Evolutionary conservation across 805 yeast species (phyloP), one percentile per base, ranked within the genome.

Genomic region (Sugiyamaella smithiae): DNA sequence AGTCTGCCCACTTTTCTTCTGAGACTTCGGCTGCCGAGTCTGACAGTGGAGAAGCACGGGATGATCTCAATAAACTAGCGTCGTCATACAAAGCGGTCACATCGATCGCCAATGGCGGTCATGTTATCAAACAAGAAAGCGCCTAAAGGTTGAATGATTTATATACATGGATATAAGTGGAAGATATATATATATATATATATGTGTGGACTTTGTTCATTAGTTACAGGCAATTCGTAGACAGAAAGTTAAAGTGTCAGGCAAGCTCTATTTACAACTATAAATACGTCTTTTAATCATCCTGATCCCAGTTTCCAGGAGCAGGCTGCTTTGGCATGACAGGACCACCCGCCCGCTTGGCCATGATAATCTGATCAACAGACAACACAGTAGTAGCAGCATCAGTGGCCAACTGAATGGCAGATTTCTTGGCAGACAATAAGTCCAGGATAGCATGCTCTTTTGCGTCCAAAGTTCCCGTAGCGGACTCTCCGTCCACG

Each of bases 291-390:
- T 12, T 23, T 61, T 71, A 88, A 70, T 90, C 97, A 52, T 78
- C 97, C 69, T 84, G 93, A 64, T 89, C 97, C 97, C 97, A 89
- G 72, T 88, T 89, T 53, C 96, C 97, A 40, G 93, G 91, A 67
- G 81, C 82, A 58, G 84, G 84, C 64, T 86, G 95, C 56, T 78
- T 74, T 28, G 97, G 97, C 78, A 89, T 83, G 26, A 74, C 82
- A 43, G 99, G 99, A 19, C 99, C 99, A 57, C 99, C 99, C 1
- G 98, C 97, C 67, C 97, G 82, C 79, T 91, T 91, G 40, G 99
- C 98, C 93, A 91, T 93, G 65, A 91, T 93, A 62, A 91, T 91
- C 76, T 91, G 98, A 67, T 93, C 98, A 44, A 93, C 93, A 22
- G 95, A 82, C 55, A 90, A 75, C 46, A 90, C 84, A 4, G 98